Conservation (phyloP, 306 rosid species). For the Sechiopsis laciniata region DNA sequence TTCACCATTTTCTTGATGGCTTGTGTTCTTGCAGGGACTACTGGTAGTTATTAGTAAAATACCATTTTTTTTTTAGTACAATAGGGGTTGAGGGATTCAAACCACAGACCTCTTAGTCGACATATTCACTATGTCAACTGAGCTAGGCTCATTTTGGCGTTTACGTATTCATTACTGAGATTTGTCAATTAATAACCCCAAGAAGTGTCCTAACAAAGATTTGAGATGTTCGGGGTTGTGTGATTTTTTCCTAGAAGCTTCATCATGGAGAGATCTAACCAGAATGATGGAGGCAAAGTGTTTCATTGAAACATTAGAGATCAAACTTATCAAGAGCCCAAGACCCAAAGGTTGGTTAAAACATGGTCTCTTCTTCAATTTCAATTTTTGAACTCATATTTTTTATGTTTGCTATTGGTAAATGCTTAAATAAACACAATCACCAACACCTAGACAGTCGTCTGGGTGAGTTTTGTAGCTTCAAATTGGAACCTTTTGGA, state of each 20-base stretch:
- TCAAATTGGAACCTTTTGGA: not conserved
- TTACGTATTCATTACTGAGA: not conserved
- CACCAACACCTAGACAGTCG: not conserved
- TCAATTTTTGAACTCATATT: not conserved
- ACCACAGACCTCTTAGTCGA: too few species aligned
- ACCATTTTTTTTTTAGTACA: too few species aligned
- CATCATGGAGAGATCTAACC: not conserved
- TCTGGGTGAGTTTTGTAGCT: not conserved
- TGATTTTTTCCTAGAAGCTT: not conserved
- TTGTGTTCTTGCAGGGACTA: slow-evolving; percentile 28
- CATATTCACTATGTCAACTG: too few species aligned
- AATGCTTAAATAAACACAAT: not conserved
- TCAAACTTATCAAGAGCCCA: not conserved
- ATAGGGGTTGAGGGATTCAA: too few species aligned
- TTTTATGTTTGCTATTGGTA: not conserved
- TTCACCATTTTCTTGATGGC: slow-evolving; percentile 24
- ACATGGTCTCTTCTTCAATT: not conserved
- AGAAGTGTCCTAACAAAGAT: slow-evolving; percentile 10
- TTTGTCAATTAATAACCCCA: slow-evolving; percentile 16
- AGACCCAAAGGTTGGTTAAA: not conserved
- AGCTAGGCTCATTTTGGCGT: too few species aligned
- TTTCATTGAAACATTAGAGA: not conserved
- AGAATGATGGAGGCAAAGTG: not conserved
- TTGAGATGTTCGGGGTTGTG: not conserved
- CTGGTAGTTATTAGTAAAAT: slow-evolving; percentile 15